Evolutionary conservation across 441 rosid genomes (phyloP).

Genomic region (Jatropha multifida): DNA sequence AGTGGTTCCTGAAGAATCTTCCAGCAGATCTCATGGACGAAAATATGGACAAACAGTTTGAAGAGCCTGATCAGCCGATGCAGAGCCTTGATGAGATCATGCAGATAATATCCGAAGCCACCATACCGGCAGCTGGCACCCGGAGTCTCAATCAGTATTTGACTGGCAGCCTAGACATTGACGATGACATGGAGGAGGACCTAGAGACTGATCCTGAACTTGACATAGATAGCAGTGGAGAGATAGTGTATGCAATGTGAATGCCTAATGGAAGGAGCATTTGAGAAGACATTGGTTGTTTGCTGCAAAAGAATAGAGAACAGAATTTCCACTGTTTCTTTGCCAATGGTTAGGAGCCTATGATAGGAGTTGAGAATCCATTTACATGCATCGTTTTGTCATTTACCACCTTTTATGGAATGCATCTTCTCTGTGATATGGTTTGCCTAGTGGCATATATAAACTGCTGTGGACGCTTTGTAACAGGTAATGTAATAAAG

Average conservation of each 20-base stretch:
- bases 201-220: conserved; percentile 83
- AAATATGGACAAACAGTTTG: conserved; percentile 50
- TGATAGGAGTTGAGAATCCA: background rate
- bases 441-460: background rate
- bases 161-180: conserved; percentile 76
- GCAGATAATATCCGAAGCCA: conserved; percentile 95
- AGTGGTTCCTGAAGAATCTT: conserved; percentile 93
- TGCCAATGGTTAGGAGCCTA: background rate
- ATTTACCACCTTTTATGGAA: background rate
- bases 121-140: conserved; percentile 78
- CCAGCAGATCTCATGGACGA: conserved; percentile 84
- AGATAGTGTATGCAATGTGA: conserved; percentile 92
- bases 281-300: background rate
- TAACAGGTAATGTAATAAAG: conserved; percentile 11
- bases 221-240: conserved; percentile 95
- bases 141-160: conserved; percentile 63
- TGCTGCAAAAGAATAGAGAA: background rate
- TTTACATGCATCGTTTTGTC: background rate
- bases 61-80: conserved; percentile 84
- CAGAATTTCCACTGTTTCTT: background rate
- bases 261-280: background rate
- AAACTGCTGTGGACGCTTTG: background rate
- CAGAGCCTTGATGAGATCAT: conserved; percentile 89
- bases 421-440: conserved; percentile 11
- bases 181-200: conserved; percentile 93